Conservation (phyloP, 2,329 filamentous ascomycete genomes). For the Sporothrix phasma region DNA sequence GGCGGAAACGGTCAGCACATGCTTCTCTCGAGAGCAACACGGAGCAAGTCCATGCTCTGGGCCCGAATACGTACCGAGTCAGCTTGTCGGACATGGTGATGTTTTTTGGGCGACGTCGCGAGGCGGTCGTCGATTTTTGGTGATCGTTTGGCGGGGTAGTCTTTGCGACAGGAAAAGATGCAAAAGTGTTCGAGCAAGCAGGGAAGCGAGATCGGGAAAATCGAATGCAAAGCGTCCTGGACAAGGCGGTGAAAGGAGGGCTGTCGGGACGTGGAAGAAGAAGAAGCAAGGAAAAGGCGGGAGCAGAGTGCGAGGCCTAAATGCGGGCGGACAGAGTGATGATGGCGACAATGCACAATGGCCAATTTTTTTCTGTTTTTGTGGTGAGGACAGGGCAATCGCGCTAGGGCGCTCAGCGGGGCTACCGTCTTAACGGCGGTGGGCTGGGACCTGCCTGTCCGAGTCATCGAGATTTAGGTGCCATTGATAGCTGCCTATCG, state of each 20-base stretch:
- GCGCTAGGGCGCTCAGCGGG: slow-evolving; percentile 19
- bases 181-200: background rate
- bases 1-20: slow-evolving; percentile 22
- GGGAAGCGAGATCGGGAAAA: background rate
- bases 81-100: slow-evolving; percentile 33
- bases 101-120: background rate
- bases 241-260: background rate
- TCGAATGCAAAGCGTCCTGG: background rate
- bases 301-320: background rate
- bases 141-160: slow-evolving; percentile 16
- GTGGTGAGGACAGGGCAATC: slow-evolving; percentile 16
- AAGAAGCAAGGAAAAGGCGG: background rate
- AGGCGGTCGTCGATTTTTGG: background rate
- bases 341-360: slow-evolving; percentile 15
- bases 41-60: background rate
- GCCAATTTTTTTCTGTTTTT: slow-evolving; percentile 17
- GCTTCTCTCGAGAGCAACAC: background rate
- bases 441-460: background rate
- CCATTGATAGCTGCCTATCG: slow-evolving; percentile 14
- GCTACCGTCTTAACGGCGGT: slow-evolving; percentile 7
- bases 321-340: slow-evolving; percentile 5
- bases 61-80: slow-evolving; percentile 63
- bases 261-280: background rate
- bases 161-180: background rate
- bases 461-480: slow-evolving; percentile 14